Conservation (phyloP, 225 moss, liverwort and hornwort genomes). For the Thuidium tamariscinum region DNA sequence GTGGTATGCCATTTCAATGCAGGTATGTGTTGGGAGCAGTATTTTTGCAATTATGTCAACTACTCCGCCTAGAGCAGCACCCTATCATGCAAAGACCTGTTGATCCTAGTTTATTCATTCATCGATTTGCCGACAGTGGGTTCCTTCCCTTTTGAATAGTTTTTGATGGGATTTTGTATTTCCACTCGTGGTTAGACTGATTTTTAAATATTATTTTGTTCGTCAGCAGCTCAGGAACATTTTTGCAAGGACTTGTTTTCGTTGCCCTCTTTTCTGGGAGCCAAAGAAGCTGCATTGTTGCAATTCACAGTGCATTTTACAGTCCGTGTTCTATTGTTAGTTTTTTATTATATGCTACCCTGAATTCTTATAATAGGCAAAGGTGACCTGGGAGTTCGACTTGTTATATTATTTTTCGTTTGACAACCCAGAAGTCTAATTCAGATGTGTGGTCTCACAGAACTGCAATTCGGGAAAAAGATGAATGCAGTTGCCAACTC, state of each 20-base stretch:
- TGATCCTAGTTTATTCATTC: slow-evolving; percentile 98
- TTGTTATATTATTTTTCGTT: neutral
- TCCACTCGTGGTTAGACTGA: neutral
- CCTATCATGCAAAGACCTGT: slow-evolving; percentile 98
- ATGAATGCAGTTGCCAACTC: slow-evolving; percentile 76
- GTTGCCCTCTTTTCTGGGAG: neutral
- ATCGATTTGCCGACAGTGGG: slow-evolving; percentile 97
- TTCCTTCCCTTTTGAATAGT: neutral
- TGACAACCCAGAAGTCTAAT: neutral
- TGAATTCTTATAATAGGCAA: neutral
- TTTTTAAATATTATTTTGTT: neutral
- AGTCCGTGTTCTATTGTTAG: neutral
- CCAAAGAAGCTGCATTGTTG: neutral
- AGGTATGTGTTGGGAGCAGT: slow-evolving; percentile 98
- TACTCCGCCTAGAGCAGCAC: slow-evolving; percentile 86
- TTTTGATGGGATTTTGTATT: neutral
- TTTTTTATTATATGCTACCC: neutral
- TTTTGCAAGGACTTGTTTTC: neutral
- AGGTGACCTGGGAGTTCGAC: neutral
- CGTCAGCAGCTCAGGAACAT: neutral
- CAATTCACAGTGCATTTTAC: neutral
- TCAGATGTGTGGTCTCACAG: slow-evolving; percentile 27
- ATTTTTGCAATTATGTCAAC: slow-evolving; percentile 88
- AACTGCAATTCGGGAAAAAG: slow-evolving; percentile 88
- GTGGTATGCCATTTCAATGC: neutral